These are phyloP conservation scores for Leccinum fallax DNA, from an alignment of 1,284 basidiomycete species.

Conservation along the genomic window DNA sequence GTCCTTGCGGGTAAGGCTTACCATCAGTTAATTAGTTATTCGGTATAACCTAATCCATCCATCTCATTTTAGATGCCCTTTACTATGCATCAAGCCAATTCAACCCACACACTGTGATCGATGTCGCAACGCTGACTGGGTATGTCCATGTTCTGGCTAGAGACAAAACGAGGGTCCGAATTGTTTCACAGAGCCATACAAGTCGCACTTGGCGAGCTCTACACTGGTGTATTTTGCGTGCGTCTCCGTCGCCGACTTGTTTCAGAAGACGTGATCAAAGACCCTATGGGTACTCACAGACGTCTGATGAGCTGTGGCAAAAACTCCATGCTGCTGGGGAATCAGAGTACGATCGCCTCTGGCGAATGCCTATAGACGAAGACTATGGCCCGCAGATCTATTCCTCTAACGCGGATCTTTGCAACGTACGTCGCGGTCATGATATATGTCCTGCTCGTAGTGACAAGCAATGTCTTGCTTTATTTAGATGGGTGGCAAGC, in stretches of 20 bases:
- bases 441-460: not conserved
- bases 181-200: constrained; percentile 56
- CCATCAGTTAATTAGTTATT: not conserved
- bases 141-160: constrained; percentile 28
- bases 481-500: constrained; percentile 58
- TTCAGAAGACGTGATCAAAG: not conserved
- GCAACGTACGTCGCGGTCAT: constrained; percentile 59
- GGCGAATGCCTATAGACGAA: constrained; percentile 85
- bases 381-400: constrained; percentile 79
- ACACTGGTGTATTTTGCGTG: constrained; percentile 81
- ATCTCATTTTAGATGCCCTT: constrained; percentile 64
- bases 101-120: constrained; percentile 82
- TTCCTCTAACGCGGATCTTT: constrained; percentile 79
- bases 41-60: not conserved
- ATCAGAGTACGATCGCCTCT: constrained; percentile 78
- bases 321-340: constrained; percentile 72
- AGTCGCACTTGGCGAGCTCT: constrained; percentile 73
- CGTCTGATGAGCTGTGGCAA: constrained; percentile 75
- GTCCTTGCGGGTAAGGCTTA: constrained; percentile 61
- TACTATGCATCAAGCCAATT: constrained; percentile 82
- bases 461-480: not conserved
- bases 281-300: constrained; percentile 40
- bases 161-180: not conserved
- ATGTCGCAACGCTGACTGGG: constrained; percentile 84
- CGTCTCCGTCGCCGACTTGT: constrained; percentile 18